Base-by-base conservation (phyloP, 1,284 basidiomycete species). In the Cutaneotrichosporon cavernicola region DNA sequence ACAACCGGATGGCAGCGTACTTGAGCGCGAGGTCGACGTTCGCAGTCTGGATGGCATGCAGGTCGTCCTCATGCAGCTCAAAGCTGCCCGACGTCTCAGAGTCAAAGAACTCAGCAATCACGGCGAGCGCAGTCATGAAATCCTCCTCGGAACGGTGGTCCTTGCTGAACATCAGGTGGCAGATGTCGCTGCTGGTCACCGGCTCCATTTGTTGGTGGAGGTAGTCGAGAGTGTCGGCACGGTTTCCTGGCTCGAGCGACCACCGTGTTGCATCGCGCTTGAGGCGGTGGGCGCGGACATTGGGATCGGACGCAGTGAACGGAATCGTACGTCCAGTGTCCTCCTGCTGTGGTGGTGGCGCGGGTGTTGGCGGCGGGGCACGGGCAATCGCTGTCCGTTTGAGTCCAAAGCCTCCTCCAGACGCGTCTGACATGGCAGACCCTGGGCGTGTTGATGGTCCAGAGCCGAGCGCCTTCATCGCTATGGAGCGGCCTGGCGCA, bases 111-210 rank as follows among this genome's bases (percentile, higher is more conserved):
- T 95, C 89, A 67, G 88, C 84, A 52, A 96, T 83, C 58, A 84
- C 84, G 1, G 85, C 83, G 59, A 99, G 81, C 0, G 90, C 97
- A 30, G 85, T 83, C 64, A 97, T 86, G 73, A 90, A 90, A 76
- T 99, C 97, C 73, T 94, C 95, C 70, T 99, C 90, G 2, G 94
- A 92, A 70, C 90, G 91, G 79, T 99, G 96, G 75, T 97, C 96
- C 69, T 91, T 92, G 76, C 94, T 97, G 83, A 99, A 99, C 52
- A 99, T 84, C 43, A 87, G 86, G 6, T 85, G 81, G n/a, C 90
- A 78, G 4, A 98, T 81, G 7, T 92, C 90, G 64, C 88, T 88
- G 13, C 90, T 89, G 14, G 87, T 84, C 72, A 91, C 86, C 1
- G 88, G 85, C 71, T 97, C 93, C 90, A 97, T 97, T 78, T 99